Evolutionary conservation across 176 grass and related monocot genomes (phyloP).

Genomic region (Carex pumila): DNA sequence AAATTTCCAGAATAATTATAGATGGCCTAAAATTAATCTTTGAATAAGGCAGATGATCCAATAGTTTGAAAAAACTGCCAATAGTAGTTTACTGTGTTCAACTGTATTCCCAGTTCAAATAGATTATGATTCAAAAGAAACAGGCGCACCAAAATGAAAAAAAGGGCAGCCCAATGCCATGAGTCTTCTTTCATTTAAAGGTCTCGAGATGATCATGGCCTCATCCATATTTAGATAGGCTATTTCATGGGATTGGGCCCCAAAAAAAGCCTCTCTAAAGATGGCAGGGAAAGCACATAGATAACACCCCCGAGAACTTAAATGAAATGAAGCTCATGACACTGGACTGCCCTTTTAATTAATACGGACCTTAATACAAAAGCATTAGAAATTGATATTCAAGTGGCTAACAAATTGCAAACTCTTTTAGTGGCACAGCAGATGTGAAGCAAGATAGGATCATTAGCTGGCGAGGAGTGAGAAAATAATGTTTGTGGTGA

Average conservation of each 20-base stretch:
- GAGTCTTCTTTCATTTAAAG: slow-evolving; percentile 18
- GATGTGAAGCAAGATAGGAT: not conserved
- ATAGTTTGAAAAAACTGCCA: not conserved
- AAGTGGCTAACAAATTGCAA: not conserved
- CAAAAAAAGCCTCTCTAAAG: not conserved
- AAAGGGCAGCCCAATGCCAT: slow-evolving; percentile 21
- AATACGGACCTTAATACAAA: not conserved
- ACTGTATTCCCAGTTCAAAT: not conserved
- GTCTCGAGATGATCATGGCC: not conserved
- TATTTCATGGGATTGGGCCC: not conserved
- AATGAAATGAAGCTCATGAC: slow-evolving; percentile 16
- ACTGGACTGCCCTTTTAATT: slow-evolving; percentile 20
- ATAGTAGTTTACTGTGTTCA: not conserved
- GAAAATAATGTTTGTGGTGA: slow-evolving; percentile 1
- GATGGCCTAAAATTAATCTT: not conserved
- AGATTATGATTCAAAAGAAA: slow-evolving; percentile 5
- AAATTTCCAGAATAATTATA: not conserved
- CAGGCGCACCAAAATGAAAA: slow-evolving; percentile 5
- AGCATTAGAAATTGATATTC: not conserved
- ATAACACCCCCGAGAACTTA: not conserved
- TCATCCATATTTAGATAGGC: slow-evolving; percentile 2
- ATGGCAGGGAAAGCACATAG: not conserved
- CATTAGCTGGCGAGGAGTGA: not conserved
- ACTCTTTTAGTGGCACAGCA: not conserved
- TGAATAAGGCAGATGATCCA: not conserved